phyloP scores from a whole-genome alignment of 2,329 filamentous ascomycete species.

The Dactylonectria estremocensis region DNA sequence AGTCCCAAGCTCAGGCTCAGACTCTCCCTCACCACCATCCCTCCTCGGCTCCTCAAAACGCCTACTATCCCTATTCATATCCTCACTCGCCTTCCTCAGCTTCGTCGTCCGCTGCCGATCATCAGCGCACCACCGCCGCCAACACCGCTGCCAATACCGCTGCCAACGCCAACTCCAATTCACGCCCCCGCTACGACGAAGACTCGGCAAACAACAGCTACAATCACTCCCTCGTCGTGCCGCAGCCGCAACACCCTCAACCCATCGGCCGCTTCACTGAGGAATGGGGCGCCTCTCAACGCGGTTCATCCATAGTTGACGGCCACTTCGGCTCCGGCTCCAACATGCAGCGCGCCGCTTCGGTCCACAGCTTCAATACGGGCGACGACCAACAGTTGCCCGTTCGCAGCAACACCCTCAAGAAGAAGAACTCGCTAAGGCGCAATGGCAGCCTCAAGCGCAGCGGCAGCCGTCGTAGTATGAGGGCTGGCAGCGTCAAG shows the following conservation, averaged over 20 bases:
- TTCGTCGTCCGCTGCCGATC: conserved; percentile 38
- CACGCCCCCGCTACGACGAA: conserved; percentile 41
- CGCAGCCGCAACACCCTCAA: conserved; percentile 42
- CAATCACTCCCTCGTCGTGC: conserved; percentile 37
- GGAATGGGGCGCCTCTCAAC: conserved; percentile 79
- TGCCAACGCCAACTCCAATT: conserved; percentile 25
- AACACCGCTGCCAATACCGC: conserved; percentile 39
- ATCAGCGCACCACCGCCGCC: conserved; percentile 33
- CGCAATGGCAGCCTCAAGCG: conserved; percentile 82
- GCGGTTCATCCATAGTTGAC: conserved; percentile 76
- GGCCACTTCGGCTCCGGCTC: conserved; percentile 52
- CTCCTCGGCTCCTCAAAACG: conserved; percentile 29
- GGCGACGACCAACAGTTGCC: conserved; percentile 62
- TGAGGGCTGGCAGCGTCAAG: conserved; percentile 88
- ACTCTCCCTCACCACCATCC: conserved; percentile 40
- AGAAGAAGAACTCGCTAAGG: conserved; percentile 88
- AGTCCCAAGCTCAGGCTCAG: conserved; percentile 41
- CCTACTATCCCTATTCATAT: conserved; percentile 40
- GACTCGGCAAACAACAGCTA: conserved; percentile 28
- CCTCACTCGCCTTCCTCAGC: conserved; percentile 41
- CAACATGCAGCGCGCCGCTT: conserved; percentile 73
- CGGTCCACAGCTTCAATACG: conserved; percentile 68
- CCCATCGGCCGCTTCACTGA: conserved; percentile 73
- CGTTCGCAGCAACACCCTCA: conserved; percentile 79
- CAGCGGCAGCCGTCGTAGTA: conserved; percentile 84